phyloP scores from a whole-genome alignment of 768 basidiomycete genomes.

The Obba rivulosa region DNA sequence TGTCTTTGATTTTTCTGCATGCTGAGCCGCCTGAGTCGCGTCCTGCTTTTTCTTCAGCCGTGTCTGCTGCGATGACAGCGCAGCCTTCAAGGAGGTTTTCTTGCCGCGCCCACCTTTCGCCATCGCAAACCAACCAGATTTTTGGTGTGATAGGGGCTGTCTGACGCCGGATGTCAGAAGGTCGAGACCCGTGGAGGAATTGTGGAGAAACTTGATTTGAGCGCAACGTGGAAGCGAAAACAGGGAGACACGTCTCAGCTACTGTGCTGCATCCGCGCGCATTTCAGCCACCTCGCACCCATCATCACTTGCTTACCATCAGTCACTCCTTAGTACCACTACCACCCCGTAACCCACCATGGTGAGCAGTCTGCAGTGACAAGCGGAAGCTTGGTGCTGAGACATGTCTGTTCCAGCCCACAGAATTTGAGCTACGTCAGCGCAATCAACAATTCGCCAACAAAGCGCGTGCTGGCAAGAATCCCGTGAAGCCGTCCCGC shows the following conservation, averaged over 20 bases:
- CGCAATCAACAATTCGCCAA: conserved; percentile 78
- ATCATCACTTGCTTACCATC: background rate
- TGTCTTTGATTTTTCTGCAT: conserved; percentile 35
- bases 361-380: conserved; percentile 26
- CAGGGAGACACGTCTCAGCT: conserved; percentile 8
- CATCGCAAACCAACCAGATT: background rate
- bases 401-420: conserved; percentile 46
- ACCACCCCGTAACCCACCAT: background rate
- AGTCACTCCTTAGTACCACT: conserved; percentile 27
- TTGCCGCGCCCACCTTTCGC: conserved; percentile 31
- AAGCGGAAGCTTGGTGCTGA: background rate
- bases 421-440: conserved; percentile 77
- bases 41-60: conserved; percentile 60
- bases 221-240: conserved; percentile 5
- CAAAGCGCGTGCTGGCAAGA: conserved; percentile 70
- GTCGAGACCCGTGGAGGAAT: background rate
- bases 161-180: background rate
- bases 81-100: conserved; percentile 53
- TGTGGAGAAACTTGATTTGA: background rate
- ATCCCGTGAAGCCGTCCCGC: conserved; percentile 64
- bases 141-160: background rate
- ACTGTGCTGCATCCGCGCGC: background rate
- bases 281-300: background rate
- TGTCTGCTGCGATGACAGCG: conserved; percentile 65
- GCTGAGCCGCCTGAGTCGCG: conserved; percentile 41